Base-by-base conservation (phyloP, 345 rosid species). In the Populus simonii region DNA sequence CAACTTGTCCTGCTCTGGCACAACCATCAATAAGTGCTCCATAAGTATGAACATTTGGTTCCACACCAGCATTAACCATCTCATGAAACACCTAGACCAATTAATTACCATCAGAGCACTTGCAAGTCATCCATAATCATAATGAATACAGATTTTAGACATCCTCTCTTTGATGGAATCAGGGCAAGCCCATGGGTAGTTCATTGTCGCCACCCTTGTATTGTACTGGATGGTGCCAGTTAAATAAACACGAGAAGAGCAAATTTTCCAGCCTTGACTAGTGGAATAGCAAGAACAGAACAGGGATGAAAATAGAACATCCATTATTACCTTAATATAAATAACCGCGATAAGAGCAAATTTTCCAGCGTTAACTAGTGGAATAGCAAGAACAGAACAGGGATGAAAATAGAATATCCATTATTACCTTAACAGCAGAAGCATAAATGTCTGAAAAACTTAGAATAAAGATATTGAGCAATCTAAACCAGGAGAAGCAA, bases 21-120 rank as follows among this genome's bases (percentile, higher is more conserved):
- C 99, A 95, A 62, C 99, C 99, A 92, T 92, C 99, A 75, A 95
- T 95, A 74, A 95, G 93, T 74, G 99, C 94, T 77, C 99, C 98
- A 79, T 88, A 95, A 7, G 99, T 95, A 77, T 90, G 93, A 80
- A 89, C 89, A 86, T 95, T 93, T 70, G 99, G 98, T 76, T 93
- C 93, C 73, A 95, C 90, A 79, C 96, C 97, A 79, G 94, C 85
- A 91, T 89, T 95, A 71, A 89, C 87, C 99, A 95, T 95, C 87
- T 93, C 84, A 82, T 95, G 98, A 80, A 95, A 95, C 63, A 95
- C 97, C 99, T 95, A 75, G 17, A 51, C 67, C 75, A 74, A 74
- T 65, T 78, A 63, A 22, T 68, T 43, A 74, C 25, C 68, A 74
- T 76, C 18, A 68, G 68, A 16, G 3, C 8, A 66, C 62, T 63